These are phyloP conservation scores for Cryptosporidium andersoni DNA, from an alignment of 169 alveolate species.

Conservation along the genomic window DNA sequence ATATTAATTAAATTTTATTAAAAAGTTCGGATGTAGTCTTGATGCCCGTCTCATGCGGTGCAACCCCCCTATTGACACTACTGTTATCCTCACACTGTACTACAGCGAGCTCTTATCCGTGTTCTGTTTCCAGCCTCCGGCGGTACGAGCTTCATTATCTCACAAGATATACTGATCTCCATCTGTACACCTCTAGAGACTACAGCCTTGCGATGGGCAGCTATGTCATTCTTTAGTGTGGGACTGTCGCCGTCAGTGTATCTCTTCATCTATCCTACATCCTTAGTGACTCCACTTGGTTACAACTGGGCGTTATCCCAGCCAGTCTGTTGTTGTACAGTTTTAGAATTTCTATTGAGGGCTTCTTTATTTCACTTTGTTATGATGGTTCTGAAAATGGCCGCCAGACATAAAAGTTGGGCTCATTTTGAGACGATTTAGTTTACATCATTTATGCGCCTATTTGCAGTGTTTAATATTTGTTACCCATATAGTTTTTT, in stretches of 20 bases:
- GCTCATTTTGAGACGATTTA: not conserved
- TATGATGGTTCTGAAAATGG: slow-evolving; percentile 39
- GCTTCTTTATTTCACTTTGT: slow-evolving; percentile 8
- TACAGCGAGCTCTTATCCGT: slow-evolving; percentile 71
- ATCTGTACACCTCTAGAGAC: slow-evolving; percentile 62
- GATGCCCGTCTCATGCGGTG: not conserved
- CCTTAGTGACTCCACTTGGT: slow-evolving; percentile 69
- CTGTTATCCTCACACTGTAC: slow-evolving; percentile 72
- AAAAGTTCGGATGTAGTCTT: too few relatives aligned
- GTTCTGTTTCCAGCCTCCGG: slow-evolving; percentile 74
- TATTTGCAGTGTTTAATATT: not conserved
- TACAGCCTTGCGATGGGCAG: slow-evolving; percentile 72
- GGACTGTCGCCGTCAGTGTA: not conserved
- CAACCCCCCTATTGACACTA: slow-evolving; percentile 28
- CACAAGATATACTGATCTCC: slow-evolving; percentile 67
- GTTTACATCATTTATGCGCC: not conserved
- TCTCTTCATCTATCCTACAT: slow-evolving; percentile 37
- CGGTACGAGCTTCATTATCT: slow-evolving; percentile 71
- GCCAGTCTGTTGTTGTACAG: slow-evolving; percentile 12
- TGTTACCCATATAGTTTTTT: not conserved
- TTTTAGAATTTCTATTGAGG: slow-evolving; percentile 23
- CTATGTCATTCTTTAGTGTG: not conserved
- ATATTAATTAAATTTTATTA: not conserved
- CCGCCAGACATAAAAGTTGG: not conserved
- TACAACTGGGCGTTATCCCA: slow-evolving; percentile 71